Evolutionary conservation across 805 yeast genomes (phyloP).

Genomic region (Pichia phayaonensis): DNA sequence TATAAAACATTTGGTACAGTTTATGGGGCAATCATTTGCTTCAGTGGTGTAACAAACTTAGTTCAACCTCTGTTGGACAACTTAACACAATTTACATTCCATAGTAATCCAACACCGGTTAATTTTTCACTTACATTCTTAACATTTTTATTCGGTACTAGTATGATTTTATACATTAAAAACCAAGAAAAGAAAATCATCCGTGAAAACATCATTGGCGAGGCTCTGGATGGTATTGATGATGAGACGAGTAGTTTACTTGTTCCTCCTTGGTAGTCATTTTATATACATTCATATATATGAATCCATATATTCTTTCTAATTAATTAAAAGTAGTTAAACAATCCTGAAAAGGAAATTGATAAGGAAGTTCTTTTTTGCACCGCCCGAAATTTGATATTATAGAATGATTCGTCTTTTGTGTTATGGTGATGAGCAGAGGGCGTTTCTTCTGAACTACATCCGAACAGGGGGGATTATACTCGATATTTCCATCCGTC

Average conservation of each 20-base stretch:
- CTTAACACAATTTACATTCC: constrained; percentile 57
- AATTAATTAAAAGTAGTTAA: no score
- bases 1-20: constrained; percentile 87
- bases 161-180: constrained; percentile 37
- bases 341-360: not conserved
- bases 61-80: constrained; percentile 63
- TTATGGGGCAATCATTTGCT: constrained; percentile 77
- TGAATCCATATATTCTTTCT: not conserved
- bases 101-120: constrained; percentile 75
- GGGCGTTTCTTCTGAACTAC: not conserved
- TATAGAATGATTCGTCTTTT: not conserved
- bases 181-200: constrained; percentile 35
- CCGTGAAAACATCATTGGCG: constrained; percentile 48
- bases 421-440: not conserved
- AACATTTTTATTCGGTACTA: constrained; percentile 46
- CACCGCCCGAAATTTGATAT: not conserved
- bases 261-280: not conserved
- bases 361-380: not conserved
- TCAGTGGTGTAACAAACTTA: constrained; percentile 76
- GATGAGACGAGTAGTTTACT: not conserved
- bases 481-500: not conserved
- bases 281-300: no score
- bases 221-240: constrained; percentile 54
- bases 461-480: no score
- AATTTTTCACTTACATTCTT: constrained; percentile 47